phyloP scores from a whole-genome alignment of 176 grass and related monocot genomes.

The Chrysopogon serrulatus region DNA sequence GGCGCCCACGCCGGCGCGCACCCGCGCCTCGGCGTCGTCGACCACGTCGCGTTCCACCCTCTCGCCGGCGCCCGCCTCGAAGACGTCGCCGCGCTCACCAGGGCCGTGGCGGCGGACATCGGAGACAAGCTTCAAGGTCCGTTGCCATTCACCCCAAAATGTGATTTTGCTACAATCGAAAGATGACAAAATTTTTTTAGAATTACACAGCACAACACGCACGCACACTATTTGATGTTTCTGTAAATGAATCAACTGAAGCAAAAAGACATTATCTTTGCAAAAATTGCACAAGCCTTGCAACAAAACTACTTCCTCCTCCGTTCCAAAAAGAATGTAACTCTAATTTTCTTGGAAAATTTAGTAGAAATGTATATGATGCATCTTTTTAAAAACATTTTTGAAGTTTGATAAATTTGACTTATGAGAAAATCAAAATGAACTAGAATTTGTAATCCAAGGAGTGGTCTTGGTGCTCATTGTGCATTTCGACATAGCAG shows the following conservation, averaged over 20 bases:
- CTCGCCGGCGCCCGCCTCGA: conserved; percentile 34
- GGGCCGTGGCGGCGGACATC: conserved; percentile 39
- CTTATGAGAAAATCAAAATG: too few species aligned
- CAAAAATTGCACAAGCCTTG: neutral
- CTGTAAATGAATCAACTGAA: neutral
- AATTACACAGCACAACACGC: too few species aligned
- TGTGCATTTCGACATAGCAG: conserved; percentile 9
- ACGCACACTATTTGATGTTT: too few species aligned
- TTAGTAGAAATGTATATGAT: too few species aligned
- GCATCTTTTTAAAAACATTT: too few species aligned
- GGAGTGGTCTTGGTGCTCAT: too few species aligned
- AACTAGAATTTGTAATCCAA: too few species aligned
- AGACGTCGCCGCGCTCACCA: conserved; percentile 48
- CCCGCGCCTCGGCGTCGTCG: conserved; percentile 72
- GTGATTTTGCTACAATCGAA: neutral
- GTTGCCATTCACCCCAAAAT: neutral
- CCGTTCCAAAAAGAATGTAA: too few species aligned
- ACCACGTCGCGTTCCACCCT: conserved; percentile 80
- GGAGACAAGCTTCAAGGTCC: conserved; percentile 60
- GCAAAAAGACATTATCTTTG: neutral
- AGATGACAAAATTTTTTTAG: too few species aligned
- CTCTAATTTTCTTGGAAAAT: too few species aligned
- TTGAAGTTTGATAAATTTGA: too few species aligned
- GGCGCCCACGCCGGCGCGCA: conserved; percentile 53
- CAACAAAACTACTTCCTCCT: too few species aligned